Percentiles rank a stretch among this genome's conserved stretches.
phyloP scores from a whole-genome alignment of 768 basidiomycete genomes.

The Mycena polygramma region DNA sequence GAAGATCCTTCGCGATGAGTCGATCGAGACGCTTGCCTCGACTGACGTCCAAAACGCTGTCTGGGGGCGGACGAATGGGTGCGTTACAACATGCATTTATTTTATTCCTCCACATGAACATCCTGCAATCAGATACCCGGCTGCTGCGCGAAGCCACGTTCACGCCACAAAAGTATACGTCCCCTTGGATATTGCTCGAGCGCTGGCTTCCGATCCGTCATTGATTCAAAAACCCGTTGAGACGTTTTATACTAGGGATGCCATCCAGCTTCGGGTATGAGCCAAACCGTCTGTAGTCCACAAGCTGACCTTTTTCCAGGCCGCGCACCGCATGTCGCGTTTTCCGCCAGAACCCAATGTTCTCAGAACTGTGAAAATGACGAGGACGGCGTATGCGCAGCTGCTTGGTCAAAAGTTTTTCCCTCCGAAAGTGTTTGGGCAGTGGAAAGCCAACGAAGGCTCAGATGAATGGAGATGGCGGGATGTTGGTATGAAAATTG shows the following conservation, averaged over 20 bases:
- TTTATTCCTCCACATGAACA: background rate
- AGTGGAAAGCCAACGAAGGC: conserved; percentile 73
- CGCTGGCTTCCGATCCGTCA: conserved; percentile 70
- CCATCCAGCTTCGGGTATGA: conserved; percentile 86
- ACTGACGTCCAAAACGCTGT: conserved; percentile 71
- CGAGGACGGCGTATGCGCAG: conserved; percentile 95
- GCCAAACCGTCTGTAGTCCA: background rate
- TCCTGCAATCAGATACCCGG: conserved; percentile 73
- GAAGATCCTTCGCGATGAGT: conserved; percentile 67
- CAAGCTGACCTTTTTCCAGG: conserved; percentile 56
- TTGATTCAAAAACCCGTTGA: conserved; percentile 91
- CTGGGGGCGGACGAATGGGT: conserved; percentile 81
- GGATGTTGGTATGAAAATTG: conserved; percentile 95
- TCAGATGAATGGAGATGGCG: conserved; percentile 81
- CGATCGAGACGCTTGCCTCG: conserved; percentile 71
- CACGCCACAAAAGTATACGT: conserved; percentile 86
- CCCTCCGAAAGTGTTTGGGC: conserved; percentile 90
- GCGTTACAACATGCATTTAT: conserved; percentile 2
- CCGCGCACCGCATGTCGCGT: conserved; percentile 89
- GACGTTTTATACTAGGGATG: conserved; percentile 96
- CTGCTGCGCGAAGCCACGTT: conserved; percentile 70
- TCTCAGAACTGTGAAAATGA: conserved; percentile 78
- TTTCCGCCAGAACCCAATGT: conserved; percentile 83
- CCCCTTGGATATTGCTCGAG: conserved; percentile 83
- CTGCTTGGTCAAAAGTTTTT: conserved; percentile 92